Base-by-base conservation (phyloP, 495 filamentous ascomycete genomes). In the Trichoderma parareesei region DNA sequence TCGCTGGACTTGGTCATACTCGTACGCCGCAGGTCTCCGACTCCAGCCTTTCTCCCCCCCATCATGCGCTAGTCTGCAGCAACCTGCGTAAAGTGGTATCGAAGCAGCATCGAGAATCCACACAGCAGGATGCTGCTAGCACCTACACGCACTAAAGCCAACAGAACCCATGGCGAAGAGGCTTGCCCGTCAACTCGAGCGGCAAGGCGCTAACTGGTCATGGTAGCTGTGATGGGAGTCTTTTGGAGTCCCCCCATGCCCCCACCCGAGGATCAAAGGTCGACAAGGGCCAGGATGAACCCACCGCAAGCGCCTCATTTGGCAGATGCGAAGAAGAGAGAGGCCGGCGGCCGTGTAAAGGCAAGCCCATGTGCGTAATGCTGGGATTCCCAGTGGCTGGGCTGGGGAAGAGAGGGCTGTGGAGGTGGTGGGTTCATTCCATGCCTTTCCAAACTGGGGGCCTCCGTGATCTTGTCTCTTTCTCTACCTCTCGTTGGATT, bases 391-490 rank as follows among this genome's bases (percentile, higher is more conserved):
- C 53, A 57, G 37, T 57, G 53, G 53, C 27, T 57, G 53, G 27
- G 53, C 27, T 3, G 53, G 35, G 53, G 53, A 57, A 57, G 33
- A 57, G 53, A 57, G 27, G 53, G 53, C 53, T 49, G 16, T 49
- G n/a, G 46, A 8, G 9, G 16, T 20, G 20, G 46, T 18, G 53
- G 27, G n/a, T 55, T 16, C n/a, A 35, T 57, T 14, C 33, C 9
- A 38, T 38, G 20, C 13, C 27, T 14, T 35, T 4, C 27, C 27
- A 27, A 27, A 27, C 27, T 27, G 27, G 27, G 27, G 27, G 27
- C 27, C 27, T 27, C 3, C 18, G 20, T 4, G 27, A 4, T 37
- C 0, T 57, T 57, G 20, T 18, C 7, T 9, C 14, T 14, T 57
- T 57, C 37, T 57, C 11, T 37, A 0, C 14, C 37, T 57, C 27